Conservation (phyloP, 495 filamentous ascomycete genomes). For the Pyrenula massariospora region DNA sequence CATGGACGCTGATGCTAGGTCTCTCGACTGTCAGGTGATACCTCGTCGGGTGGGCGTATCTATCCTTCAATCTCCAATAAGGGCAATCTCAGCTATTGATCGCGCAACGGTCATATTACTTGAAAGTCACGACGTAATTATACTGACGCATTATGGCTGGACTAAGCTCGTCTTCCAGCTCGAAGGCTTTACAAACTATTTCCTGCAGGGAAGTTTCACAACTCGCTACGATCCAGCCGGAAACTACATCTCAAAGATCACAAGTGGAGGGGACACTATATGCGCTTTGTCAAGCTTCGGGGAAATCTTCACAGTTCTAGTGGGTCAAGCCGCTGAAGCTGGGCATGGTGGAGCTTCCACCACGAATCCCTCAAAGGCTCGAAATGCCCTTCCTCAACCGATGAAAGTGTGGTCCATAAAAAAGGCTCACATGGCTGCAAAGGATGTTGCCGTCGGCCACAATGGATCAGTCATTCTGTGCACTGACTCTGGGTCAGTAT, state of each 20-base stretch:
- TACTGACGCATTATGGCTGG: constrained; percentile 90
- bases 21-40: constrained; percentile 65
- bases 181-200: constrained; percentile 56
- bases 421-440: constrained; percentile 73
- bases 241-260: constrained; percentile 62
- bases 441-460: constrained; percentile 78
- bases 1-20: constrained; percentile 87
- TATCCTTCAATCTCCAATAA: constrained; percentile 65
- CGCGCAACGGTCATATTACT: constrained; percentile 78
- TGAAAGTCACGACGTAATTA: constrained; percentile 76
- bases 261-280: constrained; percentile 77
- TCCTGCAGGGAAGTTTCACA: constrained; percentile 52
- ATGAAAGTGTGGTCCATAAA: constrained; percentile 71
- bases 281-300: constrained; percentile 74
- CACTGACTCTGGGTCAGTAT: constrained; percentile 83
- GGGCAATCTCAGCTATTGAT: constrained; percentile 78
- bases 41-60: constrained; percentile 83
- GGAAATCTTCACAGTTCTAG: constrained; percentile 70
- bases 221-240: constrained; percentile 52
- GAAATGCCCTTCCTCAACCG: constrained; percentile 60
- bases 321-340: constrained; percentile 53
- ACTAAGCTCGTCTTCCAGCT: constrained; percentile 72
- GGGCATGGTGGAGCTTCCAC: constrained; percentile 56
- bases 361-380: constrained; percentile 79
- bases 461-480: constrained; percentile 93